phyloP scores from a whole-genome alignment of 164 flowering plant species.

The Stephania cephalantha region DNA sequence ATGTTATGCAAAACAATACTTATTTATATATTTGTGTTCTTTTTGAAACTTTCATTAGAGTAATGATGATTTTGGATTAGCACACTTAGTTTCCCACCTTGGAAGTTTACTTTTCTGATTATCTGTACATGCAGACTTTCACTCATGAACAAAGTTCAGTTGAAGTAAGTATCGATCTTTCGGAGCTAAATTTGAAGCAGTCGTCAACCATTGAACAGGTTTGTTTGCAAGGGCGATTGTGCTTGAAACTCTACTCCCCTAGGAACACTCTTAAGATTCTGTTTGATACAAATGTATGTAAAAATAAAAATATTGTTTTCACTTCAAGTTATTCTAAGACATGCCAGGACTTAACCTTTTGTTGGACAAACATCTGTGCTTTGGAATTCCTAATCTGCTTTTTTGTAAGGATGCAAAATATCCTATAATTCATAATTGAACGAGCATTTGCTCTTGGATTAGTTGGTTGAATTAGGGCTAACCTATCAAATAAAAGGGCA shows the following conservation, averaged over 20 bases:
- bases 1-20: not conserved
- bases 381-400: not conserved
- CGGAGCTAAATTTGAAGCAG: slow-evolving; percentile 33
- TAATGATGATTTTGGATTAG: not conserved
- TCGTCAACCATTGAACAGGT: slow-evolving; percentile 39
- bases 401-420: too few relatives aligned
- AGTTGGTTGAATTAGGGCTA: too few relatives aligned
- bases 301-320: not conserved
- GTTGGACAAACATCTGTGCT: not conserved
- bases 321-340: not conserved
- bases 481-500: too few relatives aligned
- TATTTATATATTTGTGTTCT: not conserved
- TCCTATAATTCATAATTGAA: too few relatives aligned
- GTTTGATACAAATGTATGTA: not conserved
- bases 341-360: not conserved
- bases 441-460: too few relatives aligned
- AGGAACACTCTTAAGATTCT: not conserved
- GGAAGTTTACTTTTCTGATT: not conserved
- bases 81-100: not conserved
- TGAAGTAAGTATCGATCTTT: slow-evolving; percentile 47
- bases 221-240: not conserved
- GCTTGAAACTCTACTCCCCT: not conserved
- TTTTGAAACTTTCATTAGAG: not conserved
- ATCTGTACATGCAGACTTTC: slow-evolving; percentile 32
- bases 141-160: slow-evolving; percentile 36